phyloP scores from a whole-genome alignment of 75 land plant genomes.

The Pinus taeda region DNA sequence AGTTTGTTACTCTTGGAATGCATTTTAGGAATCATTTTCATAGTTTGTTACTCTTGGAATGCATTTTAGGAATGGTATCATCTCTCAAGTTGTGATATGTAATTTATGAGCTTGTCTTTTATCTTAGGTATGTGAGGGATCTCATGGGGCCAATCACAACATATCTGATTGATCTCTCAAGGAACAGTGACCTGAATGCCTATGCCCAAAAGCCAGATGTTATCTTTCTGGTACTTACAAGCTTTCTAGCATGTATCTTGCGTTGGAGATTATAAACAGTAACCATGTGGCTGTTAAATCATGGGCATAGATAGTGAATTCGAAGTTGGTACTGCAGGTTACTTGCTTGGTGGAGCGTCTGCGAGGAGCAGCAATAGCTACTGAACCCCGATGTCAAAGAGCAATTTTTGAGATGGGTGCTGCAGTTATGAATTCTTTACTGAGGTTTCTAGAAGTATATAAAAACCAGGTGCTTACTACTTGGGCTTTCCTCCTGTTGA shows the following conservation, averaged over 20 bases:
- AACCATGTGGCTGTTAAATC: background rate
- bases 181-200: slow-evolving; percentile 55
- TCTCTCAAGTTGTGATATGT: background rate
- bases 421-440: slow-evolving; percentile 71
- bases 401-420: slow-evolving; percentile 85
- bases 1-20: background rate
- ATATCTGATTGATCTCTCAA: slow-evolving; percentile 54
- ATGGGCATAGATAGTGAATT: background rate
- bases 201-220: slow-evolving; percentile 82
- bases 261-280: background rate
- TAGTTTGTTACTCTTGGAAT: background rate
- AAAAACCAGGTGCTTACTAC: slow-evolving; percentile 72
- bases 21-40: background rate
- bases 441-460: slow-evolving; percentile 73
- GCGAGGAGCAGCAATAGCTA: slow-evolving; percentile 86
- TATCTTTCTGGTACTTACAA: slow-evolving; percentile 47
- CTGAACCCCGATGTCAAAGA: slow-evolving; percentile 77
- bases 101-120: too few relatives aligned
- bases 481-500: background rate
- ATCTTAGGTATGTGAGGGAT: slow-evolving; percentile 78
- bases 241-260: background rate
- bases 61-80: background rate
- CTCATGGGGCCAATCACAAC: slow-evolving; percentile 56
- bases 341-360: slow-evolving; percentile 75
- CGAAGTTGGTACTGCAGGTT: slow-evolving; percentile 35